Evolutionary conservation across 345 rosid species (phyloP).

Genomic region (Draba incana): DNA sequence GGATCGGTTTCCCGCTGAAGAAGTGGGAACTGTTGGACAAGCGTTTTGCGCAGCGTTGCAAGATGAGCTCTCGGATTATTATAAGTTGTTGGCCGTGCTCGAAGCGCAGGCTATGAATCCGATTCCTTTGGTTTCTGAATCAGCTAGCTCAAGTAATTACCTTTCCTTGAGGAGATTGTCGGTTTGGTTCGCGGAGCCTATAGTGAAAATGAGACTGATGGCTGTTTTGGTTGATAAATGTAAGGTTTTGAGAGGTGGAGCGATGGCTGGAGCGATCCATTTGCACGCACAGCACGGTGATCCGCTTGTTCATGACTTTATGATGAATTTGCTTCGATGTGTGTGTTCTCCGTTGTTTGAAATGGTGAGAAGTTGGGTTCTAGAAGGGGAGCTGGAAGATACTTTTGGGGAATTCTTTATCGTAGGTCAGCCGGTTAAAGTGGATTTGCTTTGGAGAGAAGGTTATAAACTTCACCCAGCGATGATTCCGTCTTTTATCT

Average conservation of each 20-base stretch:
- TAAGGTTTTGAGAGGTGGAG: conserved; percentile 87
- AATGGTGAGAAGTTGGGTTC: conserved; percentile 99
- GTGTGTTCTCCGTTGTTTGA: conserved; percentile 97
- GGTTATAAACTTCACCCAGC: conserved; percentile 85
- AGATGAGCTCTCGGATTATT: conserved; percentile 83
- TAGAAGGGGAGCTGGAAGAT: conserved; percentile 98
- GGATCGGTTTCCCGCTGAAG: conserved; percentile 80
- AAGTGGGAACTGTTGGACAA: conserved; percentile 90
- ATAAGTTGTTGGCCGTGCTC: conserved; percentile 86
- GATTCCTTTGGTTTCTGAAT: conserved; percentile 81
- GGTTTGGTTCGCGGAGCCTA: conserved; percentile 92
- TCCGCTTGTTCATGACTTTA: conserved; percentile 83
- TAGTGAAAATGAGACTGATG: conserved; percentile 97
- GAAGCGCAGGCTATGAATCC: conserved; percentile 93
- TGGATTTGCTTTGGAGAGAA: conserved; percentile 96
- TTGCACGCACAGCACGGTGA: conserved; percentile 97
- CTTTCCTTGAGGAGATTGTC: conserved; percentile 84
- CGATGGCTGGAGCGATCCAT: conserved; percentile 97
- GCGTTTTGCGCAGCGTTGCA: conserved; percentile 97
- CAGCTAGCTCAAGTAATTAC: conserved; percentile 66
- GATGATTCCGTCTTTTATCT: conserved; percentile 93
- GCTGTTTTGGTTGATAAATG: conserved; percentile 96
- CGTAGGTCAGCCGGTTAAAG: conserved; percentile 91
- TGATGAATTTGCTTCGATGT: conserved; percentile 77
- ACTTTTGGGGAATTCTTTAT: conserved; percentile 87